Evolutionary conservation across 441 rosid species (phyloP), one percentile per base, ranked within the genome.

Genomic region (Rhodomyrtus psidioides): DNA sequence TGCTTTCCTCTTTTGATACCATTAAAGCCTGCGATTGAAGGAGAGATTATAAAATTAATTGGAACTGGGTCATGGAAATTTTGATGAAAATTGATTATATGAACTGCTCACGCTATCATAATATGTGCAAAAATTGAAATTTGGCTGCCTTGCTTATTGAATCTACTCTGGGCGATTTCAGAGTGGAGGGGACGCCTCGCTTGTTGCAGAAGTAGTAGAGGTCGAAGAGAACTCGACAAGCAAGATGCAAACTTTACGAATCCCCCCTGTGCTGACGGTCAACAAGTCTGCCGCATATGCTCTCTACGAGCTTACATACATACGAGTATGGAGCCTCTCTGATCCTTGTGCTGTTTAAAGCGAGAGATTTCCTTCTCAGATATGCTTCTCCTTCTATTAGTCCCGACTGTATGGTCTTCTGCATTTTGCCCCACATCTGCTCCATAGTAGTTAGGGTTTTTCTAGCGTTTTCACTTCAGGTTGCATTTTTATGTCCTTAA

Each of bases 111-210:
- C 2, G 49, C 30, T 58, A 27, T 44, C 83, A 76, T 82, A 14
- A 26, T 74, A 81, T 27, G 81, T 42, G 56, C 49, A 65, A 65
- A 54, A 30, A 34, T 30, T 70, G 79, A 70, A 70, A 70, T 70
- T 70, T 70, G 79, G 79, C 49, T 6, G 49, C 49, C 3, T 39
- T 39, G 49, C 79, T 70, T 70, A 70, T 21, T 39, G 0, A 23
- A 39, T 70, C 8, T 42, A 53, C 24, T 62, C 27, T 55, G 42
- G 76, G 54, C 19, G 19, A 26, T 28, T 19, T 30, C 65, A 97
- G 99, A 95, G 95, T 76, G 99, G 99, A 42, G 92, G 97, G 86
- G 98, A 96, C 89, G 96, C 98, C 70, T 97, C 98, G 42, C 93
- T 97, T 9, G 94, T 97, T 51, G 98, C 98, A 16, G 99, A 97